Evolutionary conservation across 208 protist genomes (phyloP), one percentile per base, ranked within the genome.

Genomic region (Borovskyia barvae): DNA sequence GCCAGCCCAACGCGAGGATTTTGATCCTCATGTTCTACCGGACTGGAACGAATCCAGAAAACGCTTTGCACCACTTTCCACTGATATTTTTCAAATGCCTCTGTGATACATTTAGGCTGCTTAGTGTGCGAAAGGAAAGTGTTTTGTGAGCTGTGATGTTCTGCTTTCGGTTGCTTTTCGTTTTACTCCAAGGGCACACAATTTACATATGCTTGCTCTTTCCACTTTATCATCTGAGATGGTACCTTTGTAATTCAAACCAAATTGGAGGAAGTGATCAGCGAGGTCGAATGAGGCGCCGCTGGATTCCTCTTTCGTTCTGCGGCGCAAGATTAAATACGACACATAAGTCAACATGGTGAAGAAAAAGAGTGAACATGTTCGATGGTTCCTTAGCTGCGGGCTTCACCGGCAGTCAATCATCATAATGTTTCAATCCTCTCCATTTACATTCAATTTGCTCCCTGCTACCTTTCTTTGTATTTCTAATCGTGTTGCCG

Each of bases 41-140:
- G 60, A 51, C 24, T 59, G 41, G 25, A 58, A 35, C 45, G 51
- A 59, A 7, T 59, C 50, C 2, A 32, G 51, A 20, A 22, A 20
- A 20, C 50, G 40, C 6, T 67, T 67, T 59, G 24, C 43, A 25
- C 51, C 60, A 36, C 15, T 26, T 35, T 35, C 50, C 20, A 11
- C 52, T 14, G 51, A 51, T 2, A 46, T 45, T 15, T 53, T 19
- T 2, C 49, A 45, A 41, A 14, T 14, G 1, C 24, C 35, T 25
- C 20, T 26, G 30, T 57, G 33, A 33, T 25, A 30, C 17, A 17
- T 17, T 26, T 37, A 47, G 32, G 17, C 37, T 17, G 22, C n/a
- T 8, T 17, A 29, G 8, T 50, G 15, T 29, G 17, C 24, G 9
- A 20, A 1, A 30, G 5, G 12, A n/a, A 14, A 41, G 1, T 52